These are phyloP conservation scores for Cyberlindnera maritima DNA, from an alignment of 805 yeast genomes.

Conservation along the genomic window DNA sequence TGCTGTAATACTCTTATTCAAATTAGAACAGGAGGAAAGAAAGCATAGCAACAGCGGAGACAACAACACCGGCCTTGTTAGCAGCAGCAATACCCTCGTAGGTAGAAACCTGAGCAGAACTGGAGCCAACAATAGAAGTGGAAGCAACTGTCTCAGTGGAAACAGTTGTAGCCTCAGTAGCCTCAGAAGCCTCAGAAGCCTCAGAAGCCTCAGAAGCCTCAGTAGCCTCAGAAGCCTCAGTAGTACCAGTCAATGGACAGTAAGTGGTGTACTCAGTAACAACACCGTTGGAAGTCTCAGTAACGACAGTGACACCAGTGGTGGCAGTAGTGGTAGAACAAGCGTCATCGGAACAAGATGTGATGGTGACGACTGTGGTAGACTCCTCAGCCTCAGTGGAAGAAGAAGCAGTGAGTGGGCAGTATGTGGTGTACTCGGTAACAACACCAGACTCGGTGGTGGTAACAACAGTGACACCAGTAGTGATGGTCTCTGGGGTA, in stretches of 20 bases:
- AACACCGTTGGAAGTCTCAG: slow-evolving; percentile 27
- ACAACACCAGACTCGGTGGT: slow-evolving; percentile 28
- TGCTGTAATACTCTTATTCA: too few relatives aligned
- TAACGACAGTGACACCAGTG: slow-evolving; percentile 31
- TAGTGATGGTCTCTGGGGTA: slow-evolving; percentile 20
- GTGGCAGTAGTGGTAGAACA: slow-evolving; percentile 20
- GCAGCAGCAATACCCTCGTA: slow-evolving; percentile 20
- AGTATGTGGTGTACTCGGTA: slow-evolving; percentile 25
- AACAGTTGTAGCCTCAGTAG: slow-evolving; percentile 8
- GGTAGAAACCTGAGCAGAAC: slow-evolving; percentile 11
- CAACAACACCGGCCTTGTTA: slow-evolving; percentile 17
- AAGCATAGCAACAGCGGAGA: slow-evolving; percentile 23
- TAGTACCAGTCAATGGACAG: slow-evolving; percentile 22
- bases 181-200: slow-evolving; percentile 17
- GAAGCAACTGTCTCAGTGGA: slow-evolving; percentile 3
- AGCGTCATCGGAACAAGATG: slow-evolving; percentile 19
- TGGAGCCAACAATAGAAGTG: slow-evolving; percentile 1
- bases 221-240: slow-evolving; percentile 28
- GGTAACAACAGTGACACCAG: slow-evolving; percentile 28
- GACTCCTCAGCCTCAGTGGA: not conserved
- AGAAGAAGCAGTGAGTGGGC: slow-evolving; percentile 20
- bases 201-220: slow-evolving; percentile 8
- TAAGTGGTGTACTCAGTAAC: slow-evolving; percentile 24
- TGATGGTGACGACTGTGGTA: slow-evolving; percentile 24
- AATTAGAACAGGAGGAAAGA: slow-evolving; percentile 21